Evolutionary conservation across 306 rosid genomes (phyloP), one percentile per base, ranked within the genome.

Genomic region (Rosa rugosa): DNA sequence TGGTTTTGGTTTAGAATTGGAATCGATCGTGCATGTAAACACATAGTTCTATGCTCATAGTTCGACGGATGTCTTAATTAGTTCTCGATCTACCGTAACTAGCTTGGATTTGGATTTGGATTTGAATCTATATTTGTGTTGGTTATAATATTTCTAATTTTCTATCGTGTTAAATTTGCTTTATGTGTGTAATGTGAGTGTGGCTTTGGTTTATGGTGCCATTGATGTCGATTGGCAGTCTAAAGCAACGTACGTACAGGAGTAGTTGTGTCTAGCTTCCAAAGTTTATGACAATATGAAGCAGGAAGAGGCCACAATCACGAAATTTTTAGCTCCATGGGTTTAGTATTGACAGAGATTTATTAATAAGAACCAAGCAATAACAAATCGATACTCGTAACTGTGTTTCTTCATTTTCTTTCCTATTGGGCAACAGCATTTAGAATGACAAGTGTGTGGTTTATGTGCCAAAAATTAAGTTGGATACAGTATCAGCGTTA

Each of bases 251-350:
- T 27, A n/a, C n/a, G n/a, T n/a, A n/a, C 85, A 5, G 97, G 88
- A 81, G 97, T 91, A 53, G 98, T 95, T 20, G 81, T 96, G 69
- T 89, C 96, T 31, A 31, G 36, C 3, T 83, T 91, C 96, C 69
- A 76, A 88, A 22, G 98, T 93, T 36, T 93, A 91, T 83, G 99
- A 96, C 72, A 96, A 96, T 71, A 98, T 91, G 64, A 96, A 93
- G 81, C 98, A 93, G 97, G 98, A 91, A 82, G 76, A 22, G 50
- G 17, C 72, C 45, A 46, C n/a, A 72, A 25, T 7, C 31, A 51
- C 17, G 68, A 6, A 16, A 3, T n/a, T 59, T 16, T 31, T 59
- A 8, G 49, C 22, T 40, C 34, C 60, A 54, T 54, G 60, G 23
- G 23, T 54, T 54, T 54, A 18, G 23, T 54, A 18, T n/a, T 54